Conservation (phyloP, 352 stramenopile genomes). For the Hyaloperonospora brassicae region DNA sequence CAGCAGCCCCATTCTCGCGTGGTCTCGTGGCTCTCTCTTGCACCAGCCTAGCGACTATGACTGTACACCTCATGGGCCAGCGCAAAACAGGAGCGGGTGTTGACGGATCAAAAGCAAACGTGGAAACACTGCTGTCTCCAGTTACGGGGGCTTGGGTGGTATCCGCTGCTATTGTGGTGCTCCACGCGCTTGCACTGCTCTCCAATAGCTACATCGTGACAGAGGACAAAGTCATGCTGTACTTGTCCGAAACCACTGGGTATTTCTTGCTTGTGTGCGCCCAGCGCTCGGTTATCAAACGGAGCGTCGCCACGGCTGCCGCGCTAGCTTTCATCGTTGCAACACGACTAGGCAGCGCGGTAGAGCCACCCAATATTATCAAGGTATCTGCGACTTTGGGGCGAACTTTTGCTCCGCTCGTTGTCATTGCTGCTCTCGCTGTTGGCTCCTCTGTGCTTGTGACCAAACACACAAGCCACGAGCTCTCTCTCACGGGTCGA, state of each 20-base stretch:
- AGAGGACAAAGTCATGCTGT: conserved; percentile 61
- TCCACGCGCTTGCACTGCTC: conserved; percentile 57
- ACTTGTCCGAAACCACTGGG: conserved; percentile 47
- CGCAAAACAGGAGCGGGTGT: not conserved
- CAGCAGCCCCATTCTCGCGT: conserved; percentile 23
- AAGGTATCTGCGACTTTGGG: conserved; percentile 31
- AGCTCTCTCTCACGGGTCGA: conserved; percentile 8
- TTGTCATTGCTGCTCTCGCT: conserved; percentile 16
- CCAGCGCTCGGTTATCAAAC: conserved; percentile 12
- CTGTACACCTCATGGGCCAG: conserved; percentile 5
- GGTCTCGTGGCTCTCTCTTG: conserved; percentile 22
- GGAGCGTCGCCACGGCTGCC: conserved; percentile 13
- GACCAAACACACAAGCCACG: conserved; percentile 7
- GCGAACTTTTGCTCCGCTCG: conserved; percentile 34
- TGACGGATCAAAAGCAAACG: not conserved
- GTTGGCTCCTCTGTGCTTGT: conserved; percentile 11
- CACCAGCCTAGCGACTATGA: conserved; percentile 17
- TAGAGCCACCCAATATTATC: conserved; percentile 68
- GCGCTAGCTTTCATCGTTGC: conserved; percentile 36
- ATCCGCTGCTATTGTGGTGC: conserved; percentile 35
- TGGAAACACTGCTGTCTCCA: conserved; percentile 3
- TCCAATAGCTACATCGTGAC: conserved; percentile 86
- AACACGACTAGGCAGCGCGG: conserved; percentile 33
- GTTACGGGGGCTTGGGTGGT: conserved; percentile 22
- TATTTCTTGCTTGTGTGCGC: conserved; percentile 34